Conservation (phyloP, 169 alveolate genomes). For the Cyclospora cayetanensis region DNA sequence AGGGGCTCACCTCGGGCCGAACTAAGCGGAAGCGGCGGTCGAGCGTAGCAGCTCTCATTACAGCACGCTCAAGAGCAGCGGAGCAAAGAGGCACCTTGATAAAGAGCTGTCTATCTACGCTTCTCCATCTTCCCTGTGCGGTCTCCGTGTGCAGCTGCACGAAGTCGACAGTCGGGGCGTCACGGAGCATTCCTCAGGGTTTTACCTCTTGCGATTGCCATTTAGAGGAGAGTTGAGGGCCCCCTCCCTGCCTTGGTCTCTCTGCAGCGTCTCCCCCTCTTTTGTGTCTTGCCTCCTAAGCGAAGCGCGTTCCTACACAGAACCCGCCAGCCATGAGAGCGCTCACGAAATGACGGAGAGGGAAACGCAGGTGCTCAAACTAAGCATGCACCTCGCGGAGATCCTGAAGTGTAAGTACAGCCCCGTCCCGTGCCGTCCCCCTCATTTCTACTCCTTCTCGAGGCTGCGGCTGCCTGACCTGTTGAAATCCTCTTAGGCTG, state of each 20-base stretch:
- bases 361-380: neutral
- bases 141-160: neutral
- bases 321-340: neutral
- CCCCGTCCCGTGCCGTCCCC: too few relatives aligned
- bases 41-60: too few relatives aligned
- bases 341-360: neutral
- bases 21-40: neutral
- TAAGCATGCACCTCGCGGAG: neutral
- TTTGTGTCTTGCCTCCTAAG: neutral
- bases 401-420: neutral
- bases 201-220: neutral
- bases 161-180: neutral
- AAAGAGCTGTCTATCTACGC: neutral
- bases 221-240: neutral
- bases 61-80: neutral
- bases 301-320: neutral
- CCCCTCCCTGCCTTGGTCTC: neutral
- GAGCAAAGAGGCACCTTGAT: neutral
- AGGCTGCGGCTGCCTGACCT: too few relatives aligned
- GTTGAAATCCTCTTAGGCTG: too few relatives aligned
- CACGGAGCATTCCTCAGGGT: neutral
- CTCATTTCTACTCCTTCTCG: too few relatives aligned
- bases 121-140: neutral
- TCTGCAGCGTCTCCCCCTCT: neutral
- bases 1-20: neutral